A percentile compares a stretch with the other conserved stretches of the same genome.
phyloP scores from a whole-genome alignment of 208 protist species.

The Sergeia podlipaevii region DNA sequence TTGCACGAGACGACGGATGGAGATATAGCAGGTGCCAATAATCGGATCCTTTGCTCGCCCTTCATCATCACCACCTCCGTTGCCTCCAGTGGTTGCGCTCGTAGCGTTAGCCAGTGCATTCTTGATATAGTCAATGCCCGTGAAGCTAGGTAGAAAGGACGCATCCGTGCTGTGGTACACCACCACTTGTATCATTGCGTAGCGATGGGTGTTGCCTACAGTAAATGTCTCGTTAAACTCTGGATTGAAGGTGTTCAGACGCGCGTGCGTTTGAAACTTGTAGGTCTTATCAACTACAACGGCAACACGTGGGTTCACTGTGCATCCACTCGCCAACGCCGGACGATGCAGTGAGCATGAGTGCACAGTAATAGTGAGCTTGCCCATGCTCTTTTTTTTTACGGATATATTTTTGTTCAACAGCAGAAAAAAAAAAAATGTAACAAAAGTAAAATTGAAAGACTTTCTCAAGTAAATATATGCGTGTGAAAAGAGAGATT shows the following conservation, averaged over 20 bases:
- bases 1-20: conserved; percentile 57
- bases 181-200: conserved; percentile 63
- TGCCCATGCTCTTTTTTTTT: conserved; percentile 53
- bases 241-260: conserved; percentile 31
- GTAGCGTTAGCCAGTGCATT: neutral
- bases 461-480: no score
- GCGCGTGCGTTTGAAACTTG: conserved; percentile 53
- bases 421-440: conserved; percentile 9
- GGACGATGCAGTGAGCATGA: conserved; percentile 33
- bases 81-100: neutral
- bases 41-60: conserved; percentile 19
- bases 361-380: conserved; percentile 55
- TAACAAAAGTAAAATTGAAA: conserved; percentile 15
- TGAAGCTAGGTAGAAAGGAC: neutral
- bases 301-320: conserved; percentile 43
- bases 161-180: conserved; percentile 50
- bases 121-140: conserved; percentile 16
- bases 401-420: no score
- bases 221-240: conserved; percentile 66
- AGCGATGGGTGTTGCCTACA: conserved; percentile 73
- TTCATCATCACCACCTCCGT: neutral
- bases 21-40: conserved; percentile 63
- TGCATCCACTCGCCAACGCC: conserved; percentile 19
- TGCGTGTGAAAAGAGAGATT: no score
- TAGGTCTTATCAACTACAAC: conserved; percentile 68